Base-by-base conservation (phyloP, 176 grass and related monocot genomes). In the Leersia perrieri region DNA sequence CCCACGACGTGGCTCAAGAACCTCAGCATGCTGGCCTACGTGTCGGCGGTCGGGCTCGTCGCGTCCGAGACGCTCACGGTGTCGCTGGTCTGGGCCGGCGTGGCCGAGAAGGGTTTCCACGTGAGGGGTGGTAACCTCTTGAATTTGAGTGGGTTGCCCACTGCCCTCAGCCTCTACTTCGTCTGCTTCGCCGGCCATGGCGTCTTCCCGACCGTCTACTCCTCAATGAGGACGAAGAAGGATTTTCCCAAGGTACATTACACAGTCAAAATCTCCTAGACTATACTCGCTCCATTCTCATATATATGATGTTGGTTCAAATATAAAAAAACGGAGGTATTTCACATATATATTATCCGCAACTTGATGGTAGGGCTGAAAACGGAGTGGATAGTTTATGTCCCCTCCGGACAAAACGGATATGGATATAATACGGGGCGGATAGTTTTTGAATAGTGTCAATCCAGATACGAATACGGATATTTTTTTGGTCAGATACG, bases 111-210 rank as follows among this genome's bases (percentile, higher is more conserved):
- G 25, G 85, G 88, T 26, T 83, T 94, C 74, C 67, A 74, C 7
- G 12, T 31, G n/a, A 49, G 2, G 16, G 82, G 58, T 2, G 25
- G 62, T 39, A 68, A 72, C 15, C 0, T 91, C 14, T 38, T 94
- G 0, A 86, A 73, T 55, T 58, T 88, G 27, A 44, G 60, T 20
- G 75, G 85, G 3, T 27, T 94, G 26, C 88, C 92, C 0, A 91
- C 85, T 1, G 60, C 88, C 22, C 68, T 94, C 15, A 80, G 92
- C 35, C 35, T 94, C 63, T 94, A 80, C 31, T 90, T 90, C 40
- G 88, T 91, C 34, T 91, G 92, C 73, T 94, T 86, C 32, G 0
- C 88, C 58, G 85, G 88, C 23, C 92, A 94, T 70, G 88, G 74
- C 15, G 65, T 94, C 64, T 94, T 94, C 71, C 92, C 92, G 0